phyloP scores from a whole-genome alignment of 805 yeast genomes.

The Sugiyamaella floridensis region DNA sequence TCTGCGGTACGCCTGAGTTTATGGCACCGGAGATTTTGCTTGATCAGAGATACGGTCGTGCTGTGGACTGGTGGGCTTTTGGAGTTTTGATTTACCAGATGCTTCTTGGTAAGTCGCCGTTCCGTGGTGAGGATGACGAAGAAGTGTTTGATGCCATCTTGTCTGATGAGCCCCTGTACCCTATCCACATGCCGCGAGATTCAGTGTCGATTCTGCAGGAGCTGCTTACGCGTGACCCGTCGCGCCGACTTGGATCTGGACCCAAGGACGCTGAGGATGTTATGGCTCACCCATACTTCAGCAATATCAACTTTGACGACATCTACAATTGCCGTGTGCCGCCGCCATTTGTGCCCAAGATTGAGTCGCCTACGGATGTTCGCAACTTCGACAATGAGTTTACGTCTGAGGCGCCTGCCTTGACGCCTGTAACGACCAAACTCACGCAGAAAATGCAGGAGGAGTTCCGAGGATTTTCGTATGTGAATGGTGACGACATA shows the following conservation, averaged over 20 bases:
- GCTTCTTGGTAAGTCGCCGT: constrained; percentile 94
- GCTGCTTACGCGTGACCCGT: constrained; percentile 82
- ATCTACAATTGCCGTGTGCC: constrained; percentile 60
- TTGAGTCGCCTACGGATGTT: constrained; percentile 82
- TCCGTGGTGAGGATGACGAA: constrained; percentile 94
- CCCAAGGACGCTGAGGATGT: constrained; percentile 86
- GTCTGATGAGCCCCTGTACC: constrained; percentile 93
- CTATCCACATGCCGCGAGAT: constrained; percentile 95
- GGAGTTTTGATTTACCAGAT: constrained; percentile 95
- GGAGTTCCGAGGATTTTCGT: constrained; percentile 94
- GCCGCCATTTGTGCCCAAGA: constrained; percentile 88
- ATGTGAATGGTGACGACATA: constrained; percentile 34
- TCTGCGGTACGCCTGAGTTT: constrained; percentile 98
- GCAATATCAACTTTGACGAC: constrained; percentile 84
- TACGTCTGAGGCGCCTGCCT: constrained; percentile 86
- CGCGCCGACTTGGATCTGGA: constrained; percentile 76
- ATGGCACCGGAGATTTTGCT: constrained; percentile 98
- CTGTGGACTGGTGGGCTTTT: constrained; percentile 99
- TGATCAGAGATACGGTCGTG: constrained; percentile 86
- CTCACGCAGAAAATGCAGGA: constrained; percentile 86
- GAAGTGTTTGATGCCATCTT: constrained; percentile 95
- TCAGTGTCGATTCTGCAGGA: constrained; percentile 92
- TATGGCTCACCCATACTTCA: constrained; percentile 92
- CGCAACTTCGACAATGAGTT: constrained; percentile 92
- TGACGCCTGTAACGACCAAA: constrained; percentile 89